Evolutionary conservation across 441 rosid genomes (phyloP), one percentile per base, ranked within the genome.

Genomic region (Erodium moschatum): DNA sequence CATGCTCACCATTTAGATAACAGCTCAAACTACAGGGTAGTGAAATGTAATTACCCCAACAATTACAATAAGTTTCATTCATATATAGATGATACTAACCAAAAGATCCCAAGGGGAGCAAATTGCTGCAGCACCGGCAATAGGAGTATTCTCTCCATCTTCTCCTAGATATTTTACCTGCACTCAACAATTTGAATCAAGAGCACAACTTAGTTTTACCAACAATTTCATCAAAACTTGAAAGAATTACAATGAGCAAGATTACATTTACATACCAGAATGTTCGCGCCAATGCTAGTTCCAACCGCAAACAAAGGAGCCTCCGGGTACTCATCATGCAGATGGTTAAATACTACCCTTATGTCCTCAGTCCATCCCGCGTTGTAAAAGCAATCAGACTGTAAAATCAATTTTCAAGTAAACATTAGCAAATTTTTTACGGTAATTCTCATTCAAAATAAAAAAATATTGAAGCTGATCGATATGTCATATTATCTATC

Each of bases 81-180:
- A 21, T 21, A 11, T 21, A 7, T 1, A 62, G 19, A 31, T 40
- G 0, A 64, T 0, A 71, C 78, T 62, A 66, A 75, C 78, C 78
- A 75, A 50, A 75, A 75, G 78, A 42, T 75, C 78, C 78, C 78
- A 75, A 31, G 78, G 78, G 9, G 68, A 67, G 74, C 74, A 67
- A 52, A 75, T 54, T 35, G 78, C 78, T n/a, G 29, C 74, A 18
- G 78, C 78, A 3, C 78, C 78, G 64, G 74, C 78, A 75, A 75
- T 2, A 0, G 78, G 78, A 71, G 67, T 65, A 67, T 67, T 75
- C 21, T 67, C 78, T 16, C 74, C 78, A 12, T 70, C 69, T 74
- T 70, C 78, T n/a, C 78, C 78, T 11, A 75, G 78, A 67, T 75
- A 75, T 50, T 75, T 75, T 63, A 75, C 78, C 78, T 75, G 74